A percentile compares a stretch with the other conserved stretches of the same genome.
Evolutionary conservation across 139 green algal genomes (phyloP).

Genomic region (Limnomonas spitsbergensis): DNA sequence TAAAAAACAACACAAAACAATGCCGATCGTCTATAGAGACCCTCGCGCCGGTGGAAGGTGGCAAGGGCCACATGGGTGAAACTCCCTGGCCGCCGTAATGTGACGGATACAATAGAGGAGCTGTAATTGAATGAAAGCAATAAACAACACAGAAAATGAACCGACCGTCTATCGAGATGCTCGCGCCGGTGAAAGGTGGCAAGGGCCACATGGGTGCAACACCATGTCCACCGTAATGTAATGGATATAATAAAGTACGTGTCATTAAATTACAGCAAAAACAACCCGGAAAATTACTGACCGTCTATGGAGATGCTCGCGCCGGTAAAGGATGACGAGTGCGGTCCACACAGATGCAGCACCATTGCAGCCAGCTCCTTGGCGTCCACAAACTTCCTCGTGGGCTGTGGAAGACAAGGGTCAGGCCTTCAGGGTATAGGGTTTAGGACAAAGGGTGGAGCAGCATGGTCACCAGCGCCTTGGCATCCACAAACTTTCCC

Average conservation of each 20-base stretch:
- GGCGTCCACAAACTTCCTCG: neutral
- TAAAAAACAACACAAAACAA: too few relatives aligned
- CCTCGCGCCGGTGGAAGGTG: too few relatives aligned
- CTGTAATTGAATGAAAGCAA: too few relatives aligned
- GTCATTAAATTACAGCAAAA: too few relatives aligned
- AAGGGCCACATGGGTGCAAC: too few relatives aligned
- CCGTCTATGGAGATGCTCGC: conserved; percentile 81
- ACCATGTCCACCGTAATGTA: too few relatives aligned
- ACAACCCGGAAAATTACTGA: neutral
- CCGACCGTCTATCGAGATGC: conserved; percentile 73
- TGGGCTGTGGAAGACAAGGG: neutral
- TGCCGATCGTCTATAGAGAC: too few relatives aligned
- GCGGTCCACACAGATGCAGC: conserved; percentile 72
- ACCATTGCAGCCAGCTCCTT: neutral
- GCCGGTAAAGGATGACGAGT: conserved; percentile 71
- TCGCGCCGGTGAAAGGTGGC: conserved; percentile 77
- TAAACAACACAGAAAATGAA: too few relatives aligned
- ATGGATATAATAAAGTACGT: too few relatives aligned
- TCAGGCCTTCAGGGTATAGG: neutral
- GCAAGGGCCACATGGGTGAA: too few relatives aligned
- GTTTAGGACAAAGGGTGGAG: neutral
- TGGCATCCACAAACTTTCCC: neutral
- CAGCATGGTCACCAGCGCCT: neutral
- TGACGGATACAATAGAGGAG: too few relatives aligned
- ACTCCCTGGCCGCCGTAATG: too few relatives aligned